These are phyloP conservation scores for Aspergillus awamori DNA, from an alignment of 2,329 filamentous ascomycete genomes.

Conservation along the genomic window DNA sequence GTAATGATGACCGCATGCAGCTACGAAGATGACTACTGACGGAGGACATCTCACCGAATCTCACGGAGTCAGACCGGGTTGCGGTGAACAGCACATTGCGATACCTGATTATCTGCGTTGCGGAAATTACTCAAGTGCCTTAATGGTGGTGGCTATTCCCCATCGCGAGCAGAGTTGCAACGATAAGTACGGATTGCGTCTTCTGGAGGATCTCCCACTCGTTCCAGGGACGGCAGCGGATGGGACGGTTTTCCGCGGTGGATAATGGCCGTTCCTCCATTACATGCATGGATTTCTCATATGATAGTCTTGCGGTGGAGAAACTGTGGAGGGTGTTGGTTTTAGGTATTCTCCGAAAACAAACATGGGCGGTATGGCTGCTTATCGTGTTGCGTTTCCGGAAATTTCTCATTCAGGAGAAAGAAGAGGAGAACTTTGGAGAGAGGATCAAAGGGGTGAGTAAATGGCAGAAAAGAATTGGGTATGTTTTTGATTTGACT, in stretches of 20 bases:
- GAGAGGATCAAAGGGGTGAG: no score
- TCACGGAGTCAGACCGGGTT: not conserved
- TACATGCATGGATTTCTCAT: not conserved
- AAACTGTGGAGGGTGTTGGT: not conserved
- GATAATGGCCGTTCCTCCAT: not conserved
- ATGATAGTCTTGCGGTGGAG: not conserved
- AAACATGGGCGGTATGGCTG: not conserved
- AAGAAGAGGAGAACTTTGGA: not conserved
- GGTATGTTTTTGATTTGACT: no score
- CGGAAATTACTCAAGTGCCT: not conserved
- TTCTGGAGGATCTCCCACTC: not conserved
- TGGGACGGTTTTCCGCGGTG: constrained; percentile 1
- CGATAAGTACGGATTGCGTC: not conserved
- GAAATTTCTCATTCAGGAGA: not conserved
- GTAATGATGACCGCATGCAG: constrained; percentile 4
- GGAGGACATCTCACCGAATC: not conserved
- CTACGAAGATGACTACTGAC: not conserved
- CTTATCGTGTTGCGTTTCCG: not conserved
- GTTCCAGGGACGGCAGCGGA: not conserved
- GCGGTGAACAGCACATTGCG: not conserved
- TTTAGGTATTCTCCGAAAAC: constrained; percentile 2
- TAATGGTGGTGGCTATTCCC: not conserved
- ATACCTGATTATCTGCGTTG: not conserved
- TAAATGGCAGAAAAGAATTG: no score
- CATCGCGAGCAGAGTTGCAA: not conserved